phyloP scores from a whole-genome alignment of 169 alveolate genomes.

The Pseudocohnilembus persalinus region DNA sequence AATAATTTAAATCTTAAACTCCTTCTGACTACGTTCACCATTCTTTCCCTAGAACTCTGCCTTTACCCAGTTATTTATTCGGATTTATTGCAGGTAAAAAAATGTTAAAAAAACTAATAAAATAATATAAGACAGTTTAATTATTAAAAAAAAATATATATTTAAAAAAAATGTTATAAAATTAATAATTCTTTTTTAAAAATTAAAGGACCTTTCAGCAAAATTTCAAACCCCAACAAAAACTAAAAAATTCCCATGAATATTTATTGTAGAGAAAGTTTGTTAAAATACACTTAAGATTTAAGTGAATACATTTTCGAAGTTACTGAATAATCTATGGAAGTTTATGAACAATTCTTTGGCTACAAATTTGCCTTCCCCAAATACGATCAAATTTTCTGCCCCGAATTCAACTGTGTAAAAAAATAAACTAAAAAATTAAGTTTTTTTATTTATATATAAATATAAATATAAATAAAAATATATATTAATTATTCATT shows the following conservation, averaged over 20 bases:
- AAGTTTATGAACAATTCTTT: constrained; percentile 64
- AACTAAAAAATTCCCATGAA: constrained; percentile 50
- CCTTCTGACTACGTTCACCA: constrained; percentile 20
- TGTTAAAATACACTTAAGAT: constrained; percentile 47
- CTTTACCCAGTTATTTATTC: constrained; percentile 69
- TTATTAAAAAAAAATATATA: too few species aligned
- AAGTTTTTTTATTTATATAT: too few species aligned
- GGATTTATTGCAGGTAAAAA: constrained; percentile 67
- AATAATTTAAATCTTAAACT: background rate
- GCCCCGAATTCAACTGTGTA: constrained; percentile 69
- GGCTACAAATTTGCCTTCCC: constrained; percentile 62
- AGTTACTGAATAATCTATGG: constrained; percentile 45
- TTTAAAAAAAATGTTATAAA: too few species aligned
- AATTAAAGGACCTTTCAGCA: background rate
- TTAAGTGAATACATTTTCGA: constrained; percentile 39
- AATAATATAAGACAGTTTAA: too few species aligned
- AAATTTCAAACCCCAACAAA: constrained; percentile 16
- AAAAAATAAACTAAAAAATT: too few species aligned
- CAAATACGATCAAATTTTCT: constrained; percentile 73
- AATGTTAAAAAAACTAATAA: too few species aligned
- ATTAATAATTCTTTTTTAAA: too few species aligned
- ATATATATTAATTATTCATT: too few species aligned
- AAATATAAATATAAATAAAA: too few species aligned
- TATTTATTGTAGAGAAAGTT: constrained; percentile 52
- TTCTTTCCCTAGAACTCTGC: constrained; percentile 45